phyloP scores from a whole-genome alignment of 495 filamentous ascomycete species.

The Xylaria longipes region DNA sequence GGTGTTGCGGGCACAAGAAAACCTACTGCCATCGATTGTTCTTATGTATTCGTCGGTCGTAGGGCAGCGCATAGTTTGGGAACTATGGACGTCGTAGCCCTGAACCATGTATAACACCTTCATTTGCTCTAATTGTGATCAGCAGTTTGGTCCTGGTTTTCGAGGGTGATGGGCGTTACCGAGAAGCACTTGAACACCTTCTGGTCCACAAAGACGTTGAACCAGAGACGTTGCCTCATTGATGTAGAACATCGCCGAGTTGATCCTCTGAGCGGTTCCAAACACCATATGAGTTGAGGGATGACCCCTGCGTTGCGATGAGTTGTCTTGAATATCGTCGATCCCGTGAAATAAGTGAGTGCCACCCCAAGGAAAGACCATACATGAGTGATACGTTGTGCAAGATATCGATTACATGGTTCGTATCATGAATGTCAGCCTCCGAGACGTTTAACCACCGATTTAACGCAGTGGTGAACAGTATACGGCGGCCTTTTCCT shows the following conservation, averaged over 20 bases:
- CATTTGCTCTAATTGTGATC: neutral
- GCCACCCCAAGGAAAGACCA: neutral
- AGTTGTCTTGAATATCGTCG: neutral
- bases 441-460: too few species aligned
- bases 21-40: neutral
- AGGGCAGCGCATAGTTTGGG: neutral
- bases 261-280: neutral
- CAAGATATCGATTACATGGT: too few species aligned
- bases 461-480: too few species aligned
- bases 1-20: too few species aligned
- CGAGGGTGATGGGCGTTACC: too few species aligned
- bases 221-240: too few species aligned
- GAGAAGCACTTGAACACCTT: too few species aligned
- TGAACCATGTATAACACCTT: neutral
- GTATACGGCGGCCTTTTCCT: too few species aligned
- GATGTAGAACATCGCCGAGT: neutral
- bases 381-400: slow-evolving; percentile 3
- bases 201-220: too few species aligned
- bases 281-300: neutral
- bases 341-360: neutral
- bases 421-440: too few species aligned
- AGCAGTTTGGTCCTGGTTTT: too few species aligned
- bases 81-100: neutral
- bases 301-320: neutral
- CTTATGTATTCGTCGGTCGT: neutral